phyloP scores from a whole-genome alignment of 805 yeast genomes.

The Barnettozyma sp. region DNA sequence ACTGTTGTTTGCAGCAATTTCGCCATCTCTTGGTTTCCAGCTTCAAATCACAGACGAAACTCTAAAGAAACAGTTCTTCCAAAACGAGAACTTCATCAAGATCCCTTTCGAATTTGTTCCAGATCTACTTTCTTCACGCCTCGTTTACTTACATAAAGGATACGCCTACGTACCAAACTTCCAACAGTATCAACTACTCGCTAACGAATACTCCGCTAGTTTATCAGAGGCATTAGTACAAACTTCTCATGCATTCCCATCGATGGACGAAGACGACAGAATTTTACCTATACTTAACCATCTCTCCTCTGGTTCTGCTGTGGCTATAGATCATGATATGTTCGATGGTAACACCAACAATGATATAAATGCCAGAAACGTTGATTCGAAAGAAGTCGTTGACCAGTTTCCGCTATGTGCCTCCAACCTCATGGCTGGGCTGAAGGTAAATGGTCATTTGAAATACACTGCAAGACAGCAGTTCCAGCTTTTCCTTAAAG shows the following conservation, averaged over 20 bases:
- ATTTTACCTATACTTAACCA: slow-evolving; percentile 78
- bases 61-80: slow-evolving; percentile 38
- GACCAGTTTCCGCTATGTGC: slow-evolving; percentile 82
- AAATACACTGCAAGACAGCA: slow-evolving; percentile 83
- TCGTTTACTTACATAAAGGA: slow-evolving; percentile 61
- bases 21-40: slow-evolving; percentile 31
- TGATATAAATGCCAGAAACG: slow-evolving; percentile 55
- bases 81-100: slow-evolving; percentile 65
- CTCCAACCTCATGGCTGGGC: slow-evolving; percentile 53
- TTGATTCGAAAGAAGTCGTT: slow-evolving; percentile 46
- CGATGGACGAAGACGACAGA: slow-evolving; percentile 88
- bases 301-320: slow-evolving; percentile 63
- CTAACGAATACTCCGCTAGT: slow-evolving; percentile 57
- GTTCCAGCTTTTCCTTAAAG: slow-evolving; percentile 76
- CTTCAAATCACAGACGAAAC: slow-evolving; percentile 38
- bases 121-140: slow-evolving; percentile 67
- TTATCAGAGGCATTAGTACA: slow-evolving; percentile 41
- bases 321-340: slow-evolving; percentile 23
- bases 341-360: slow-evolving; percentile 22
- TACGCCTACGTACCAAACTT: slow-evolving; percentile 80
- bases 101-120: slow-evolving; percentile 83
- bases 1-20: slow-evolving; percentile 49
- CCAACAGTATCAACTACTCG: slow-evolving; percentile 63
- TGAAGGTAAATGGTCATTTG: slow-evolving; percentile 60
- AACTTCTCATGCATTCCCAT: slow-evolving; percentile 73